Evolutionary conservation across 1,284 basidiomycete species (phyloP), one percentile per base, ranked within the genome.

Genomic region (Trichosporon ovoides): DNA sequence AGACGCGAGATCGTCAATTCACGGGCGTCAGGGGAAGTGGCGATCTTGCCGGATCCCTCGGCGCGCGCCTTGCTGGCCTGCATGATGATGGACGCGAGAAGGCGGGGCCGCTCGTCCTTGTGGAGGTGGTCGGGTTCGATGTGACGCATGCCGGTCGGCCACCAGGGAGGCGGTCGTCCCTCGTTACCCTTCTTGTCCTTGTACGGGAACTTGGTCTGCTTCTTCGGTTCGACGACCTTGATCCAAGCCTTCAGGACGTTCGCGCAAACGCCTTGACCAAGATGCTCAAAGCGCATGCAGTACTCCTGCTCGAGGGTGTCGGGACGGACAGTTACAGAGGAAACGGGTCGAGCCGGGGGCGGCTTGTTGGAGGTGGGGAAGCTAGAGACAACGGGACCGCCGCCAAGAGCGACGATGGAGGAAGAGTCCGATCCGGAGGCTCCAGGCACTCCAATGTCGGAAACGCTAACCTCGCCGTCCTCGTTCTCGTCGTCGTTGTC

Each of bases 101-200:
- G 70, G 6, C 72, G 64, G 35, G 79, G 76, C 11, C 81, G 76
- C 68, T 82, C 81, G 69, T 71, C 67, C 66, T 79, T 80, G 70
- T 76, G 72, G 10, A 83, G 68, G 55, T 82, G 81, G 61, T 83
- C 81, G 0, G 81, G 81, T 64, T 82, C 81, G 49, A 78, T 76
- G 68, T 82, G 81, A 9, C 78, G 70, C 10, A 82, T 76, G 16
- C 73, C 75, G 10, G 63, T 65, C 6, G 82, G 82, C 82, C 82
- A 83, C 82, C 82, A 83, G 12, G 67, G 66, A 0, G 81, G 81
- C 1, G 61, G 53, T 59, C 77, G 78, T 13, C 74, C 68, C 38
- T 76, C 76, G 53, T 82, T 81, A 19, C 81, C 81, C 58, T 78
- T 77, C 70, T 81, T 81, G 73, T 83, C 82, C 69, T 81, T 81